Evolutionary conservation across 1,284 basidiomycete genomes (phyloP).

Genomic region (Phaffia rhodozyma): DNA sequence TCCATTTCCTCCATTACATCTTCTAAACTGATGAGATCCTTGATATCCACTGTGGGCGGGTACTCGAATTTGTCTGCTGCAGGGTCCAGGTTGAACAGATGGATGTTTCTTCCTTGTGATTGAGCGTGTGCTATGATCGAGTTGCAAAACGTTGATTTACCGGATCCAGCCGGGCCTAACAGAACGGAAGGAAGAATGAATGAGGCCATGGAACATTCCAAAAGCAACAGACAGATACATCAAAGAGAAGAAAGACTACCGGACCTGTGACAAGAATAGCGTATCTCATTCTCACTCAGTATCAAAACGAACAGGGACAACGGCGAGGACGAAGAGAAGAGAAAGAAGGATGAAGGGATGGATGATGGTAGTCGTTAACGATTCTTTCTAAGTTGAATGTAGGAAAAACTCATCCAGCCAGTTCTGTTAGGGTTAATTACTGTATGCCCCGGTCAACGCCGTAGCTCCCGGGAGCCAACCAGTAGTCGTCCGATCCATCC

Average conservation of each 20-base stretch:
- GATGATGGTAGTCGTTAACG: too few species aligned
- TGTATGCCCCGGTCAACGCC: too few species aligned
- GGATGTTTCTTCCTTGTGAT: conserved; percentile 66
- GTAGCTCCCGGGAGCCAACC: too few species aligned
- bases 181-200: neutral
- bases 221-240: neutral
- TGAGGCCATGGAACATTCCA: conserved; percentile 2
- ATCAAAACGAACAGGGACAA: too few species aligned
- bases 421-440: too few species aligned
- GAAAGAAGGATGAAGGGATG: too few species aligned
- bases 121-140: conserved; percentile 84
- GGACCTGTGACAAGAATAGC: conserved; percentile 52
- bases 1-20: conserved; percentile 95
- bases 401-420: too few species aligned
- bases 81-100: conserved; percentile 96
- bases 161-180: conserved; percentile 88
- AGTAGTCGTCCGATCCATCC: too few species aligned
- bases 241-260: neutral
- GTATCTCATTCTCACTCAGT: conserved; percentile 56
- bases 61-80: conserved; percentile 92
- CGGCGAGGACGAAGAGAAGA: too few species aligned
- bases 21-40: conserved; percentile 80
- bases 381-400: too few species aligned
- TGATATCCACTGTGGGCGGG: conserved; percentile 86
- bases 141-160: conserved; percentile 90